Evolutionary conservation across 345 rosid species (phyloP), one percentile per base, ranked within the genome.

Genomic region (Acer yangbiense): DNA sequence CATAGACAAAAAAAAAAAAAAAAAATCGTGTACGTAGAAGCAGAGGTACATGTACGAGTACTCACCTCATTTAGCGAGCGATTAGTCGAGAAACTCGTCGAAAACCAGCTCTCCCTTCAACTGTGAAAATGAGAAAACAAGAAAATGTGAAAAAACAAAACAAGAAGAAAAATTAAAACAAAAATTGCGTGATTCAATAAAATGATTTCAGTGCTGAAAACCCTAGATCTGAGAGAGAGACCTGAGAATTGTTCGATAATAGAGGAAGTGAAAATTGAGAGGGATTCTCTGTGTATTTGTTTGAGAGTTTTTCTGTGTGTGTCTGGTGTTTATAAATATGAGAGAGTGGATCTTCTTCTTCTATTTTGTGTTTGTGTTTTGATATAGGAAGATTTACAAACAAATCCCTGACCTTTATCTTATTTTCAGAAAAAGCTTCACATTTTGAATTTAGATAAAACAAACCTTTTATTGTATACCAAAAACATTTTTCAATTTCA

Each of bases 161-260:
- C 27, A 18, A 29, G 18, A 35, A 18, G 52, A 44, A 81, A 71
- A 6, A 57, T 43, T 9, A 57, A 27, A 81, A 9, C 57, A 63
- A 21, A 77, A 27, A 50, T 4, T 13, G 7, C 9, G 16, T 23
- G 35, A 27, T 23, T 25, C 32, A 8, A 64, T 23, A 60, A n/a
- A 57, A 57, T 17, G 62, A 57, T 41, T 60, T 61, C 62, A 63
- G 80, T 69, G 80, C 62, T 68, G 32, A 79, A 81, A 80, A 84
- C 78, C 86, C 90, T 84, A 88, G 93, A 90, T 88, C 93, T 86
- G 78, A 29, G 4, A 55, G 50, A 2, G 12, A 50, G 20, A 75
- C 64, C 64, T 60, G 64, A 60, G 64, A 60, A 60, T 20, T 16
- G 64, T 18, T 9, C 48, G 10, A 64, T 16, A 14, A 60, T n/a